phyloP scores from a whole-genome alignment of 176 grass and related monocot genomes.

The Carex myosuroides region DNA sequence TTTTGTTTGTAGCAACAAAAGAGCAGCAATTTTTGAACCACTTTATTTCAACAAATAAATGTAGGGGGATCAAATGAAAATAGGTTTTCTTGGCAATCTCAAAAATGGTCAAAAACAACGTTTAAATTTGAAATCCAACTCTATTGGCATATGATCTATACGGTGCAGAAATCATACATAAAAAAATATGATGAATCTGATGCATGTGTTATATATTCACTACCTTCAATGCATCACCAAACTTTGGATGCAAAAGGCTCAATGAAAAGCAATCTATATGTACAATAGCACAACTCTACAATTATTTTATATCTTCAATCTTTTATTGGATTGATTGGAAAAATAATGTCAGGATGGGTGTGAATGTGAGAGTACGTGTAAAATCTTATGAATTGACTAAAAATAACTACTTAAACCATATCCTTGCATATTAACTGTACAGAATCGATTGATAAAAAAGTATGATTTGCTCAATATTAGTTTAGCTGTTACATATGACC shows the following conservation, averaged over 20 bases:
- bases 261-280: no score
- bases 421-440: neutral
- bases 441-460: neutral
- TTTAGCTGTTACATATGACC: neutral
- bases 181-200: neutral
- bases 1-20: neutral
- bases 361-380: neutral
- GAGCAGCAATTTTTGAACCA: neutral
- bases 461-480: neutral
- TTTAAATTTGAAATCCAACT: neutral
- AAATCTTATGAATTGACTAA: neutral
- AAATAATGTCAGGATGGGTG: neutral
- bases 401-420: neutral
- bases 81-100: neutral
- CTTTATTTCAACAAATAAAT: neutral
- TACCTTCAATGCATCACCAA: neutral
- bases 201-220: neutral
- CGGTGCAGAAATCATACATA: neutral
- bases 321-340: neutral
- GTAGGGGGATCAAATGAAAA: neutral
- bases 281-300: neutral
- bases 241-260: neutral
- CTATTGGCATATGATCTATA: neutral
- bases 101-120: neutral
- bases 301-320: neutral